Conservation (phyloP, 1,284 basidiomycete species). For the Leccinum colubrinum region DNA sequence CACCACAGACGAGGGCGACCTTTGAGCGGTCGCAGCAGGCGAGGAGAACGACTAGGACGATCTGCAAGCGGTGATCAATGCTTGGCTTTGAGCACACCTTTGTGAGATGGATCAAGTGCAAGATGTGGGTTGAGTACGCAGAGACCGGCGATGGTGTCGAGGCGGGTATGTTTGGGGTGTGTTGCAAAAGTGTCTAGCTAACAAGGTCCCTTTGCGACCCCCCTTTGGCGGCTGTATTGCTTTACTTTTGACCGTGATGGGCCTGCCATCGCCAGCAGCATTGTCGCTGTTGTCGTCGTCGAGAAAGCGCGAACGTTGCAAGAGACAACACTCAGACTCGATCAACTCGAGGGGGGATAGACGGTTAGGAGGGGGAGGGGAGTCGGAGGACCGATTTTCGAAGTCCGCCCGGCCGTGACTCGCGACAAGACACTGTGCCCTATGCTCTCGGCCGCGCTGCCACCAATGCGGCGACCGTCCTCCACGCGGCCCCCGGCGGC, state of each 20-base stretch:
- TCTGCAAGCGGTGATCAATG: conserved; percentile 1
- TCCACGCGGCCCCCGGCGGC: too few relatives aligned
- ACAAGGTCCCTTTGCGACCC: conserved; percentile 1
- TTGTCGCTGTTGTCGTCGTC: conserved; percentile 25
- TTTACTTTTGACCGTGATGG: conserved; percentile 29
- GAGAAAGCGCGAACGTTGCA: conserved; percentile 33
- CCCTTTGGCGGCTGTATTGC: neutral
- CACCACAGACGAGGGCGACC: conserved; percentile 86
- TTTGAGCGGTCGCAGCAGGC: conserved; percentile 50
- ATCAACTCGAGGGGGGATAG: conserved; percentile 21
- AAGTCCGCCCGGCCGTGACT: too few relatives aligned
- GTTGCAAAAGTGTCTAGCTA: conserved; percentile 77
- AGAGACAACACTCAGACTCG: conserved; percentile 50
- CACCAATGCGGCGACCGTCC: too few relatives aligned
- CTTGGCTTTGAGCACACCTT: conserved; percentile 41
- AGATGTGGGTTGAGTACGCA: conserved; percentile 70
- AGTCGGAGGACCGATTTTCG: too few relatives aligned
- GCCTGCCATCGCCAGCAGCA: conserved; percentile 33
- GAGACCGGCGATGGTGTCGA: conserved; percentile 77
- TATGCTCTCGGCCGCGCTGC: too few relatives aligned
- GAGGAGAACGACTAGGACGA: conserved; percentile 59
- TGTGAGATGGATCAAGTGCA: conserved; percentile 63
- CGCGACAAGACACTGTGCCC: too few relatives aligned
- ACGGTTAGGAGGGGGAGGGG: too few relatives aligned
- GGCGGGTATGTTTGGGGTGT: conserved; percentile 36